phyloP scores from a whole-genome alignment of 257 asterid genomes.

The Scutellaria baicalensis region DNA sequence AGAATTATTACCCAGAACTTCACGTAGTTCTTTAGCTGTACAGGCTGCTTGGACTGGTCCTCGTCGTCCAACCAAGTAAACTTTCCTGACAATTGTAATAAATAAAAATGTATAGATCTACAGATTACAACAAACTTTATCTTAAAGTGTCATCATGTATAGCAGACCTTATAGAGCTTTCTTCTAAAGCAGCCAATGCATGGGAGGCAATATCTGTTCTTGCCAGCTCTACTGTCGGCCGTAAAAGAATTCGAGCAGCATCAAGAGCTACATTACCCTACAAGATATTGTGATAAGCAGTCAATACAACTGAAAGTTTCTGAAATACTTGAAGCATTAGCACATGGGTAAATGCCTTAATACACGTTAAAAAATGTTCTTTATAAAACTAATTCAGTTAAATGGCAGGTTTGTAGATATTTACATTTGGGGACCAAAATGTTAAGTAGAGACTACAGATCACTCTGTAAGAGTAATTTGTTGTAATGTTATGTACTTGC shows the following conservation, averaged over 20 bases:
- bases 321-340: background rate
- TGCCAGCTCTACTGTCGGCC: slow-evolving; percentile 70
- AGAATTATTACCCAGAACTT: slow-evolving; percentile 56
- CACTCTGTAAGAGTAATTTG: background rate
- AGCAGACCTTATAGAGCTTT: slow-evolving; percentile 68
- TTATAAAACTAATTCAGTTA: background rate
- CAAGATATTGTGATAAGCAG: background rate
- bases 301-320: background rate
- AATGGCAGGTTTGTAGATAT: background rate
- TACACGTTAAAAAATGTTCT: background rate
- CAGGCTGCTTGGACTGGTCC: slow-evolving; percentile 98
- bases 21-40: slow-evolving; percentile 92
- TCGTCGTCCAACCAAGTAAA: slow-evolving; percentile 92
- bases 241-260: slow-evolving; percentile 83
- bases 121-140: background rate
- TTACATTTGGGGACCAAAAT: background rate
- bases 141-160: background rate
- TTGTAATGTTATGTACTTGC: background rate
- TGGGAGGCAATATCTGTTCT: slow-evolving; percentile 77
- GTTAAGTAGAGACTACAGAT: background rate
- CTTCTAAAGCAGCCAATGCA: slow-evolving; percentile 69
- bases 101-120: slow-evolving; percentile 1
- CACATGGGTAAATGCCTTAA: background rate
- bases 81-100: slow-evolving; percentile 51
- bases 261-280: slow-evolving; percentile 99